Base-by-base conservation (phyloP, 2,329 filamentous ascomycete species). In the Penicillium sp. region DNA sequence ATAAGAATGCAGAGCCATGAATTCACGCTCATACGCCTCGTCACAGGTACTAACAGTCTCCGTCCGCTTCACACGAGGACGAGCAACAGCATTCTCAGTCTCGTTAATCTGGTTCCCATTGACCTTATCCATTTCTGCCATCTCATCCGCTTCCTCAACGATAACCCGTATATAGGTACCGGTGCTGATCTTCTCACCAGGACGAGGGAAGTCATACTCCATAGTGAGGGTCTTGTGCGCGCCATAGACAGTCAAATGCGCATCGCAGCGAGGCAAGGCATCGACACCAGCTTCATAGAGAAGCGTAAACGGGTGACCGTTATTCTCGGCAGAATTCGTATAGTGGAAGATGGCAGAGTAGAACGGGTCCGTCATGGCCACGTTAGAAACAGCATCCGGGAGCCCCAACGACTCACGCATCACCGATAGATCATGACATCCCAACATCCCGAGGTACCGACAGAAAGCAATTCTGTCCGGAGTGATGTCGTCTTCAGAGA, bases 221-320 rank as follows among this genome's bases (percentile, higher is more conserved):
- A 87, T 73, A 1, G 72, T 75, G 0, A 87, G 79, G 0, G 78
- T 79, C 69, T 86, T 87, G 7, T 76, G 71, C 16, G 73, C 66
- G 0, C 78, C 78, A 59, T 84, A 86, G 0, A 87, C 73, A 5
- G 70, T 69, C 4, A 75, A 33, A 59, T 72, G 69, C 1, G 72
- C 70, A 52, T 75, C 72, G 8, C 71, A 72, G 1, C 71, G 58
- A 0, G 83, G 81, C 0, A 87, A 77, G 0, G 67, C 63, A 59
- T 82, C 78, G 22, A 85, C 73, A 0, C 84, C 84, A 0, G 78
- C 79, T 59, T 87, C 84, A 60, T 85, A 87, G 0, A 78, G 75
- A 2, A 84, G 76, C 0, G 80, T 73, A 55, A 84, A 87, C 0
- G 68, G 63, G 19, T 68, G 22, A 33, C 56, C 63, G 2, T 65